A percentile compares a stretch with the other conserved stretches of the same genome.
Evolutionary conservation across 1,139 yeast species (phyloP).

Genomic region (Eremothecium cymbalariae): DNA sequence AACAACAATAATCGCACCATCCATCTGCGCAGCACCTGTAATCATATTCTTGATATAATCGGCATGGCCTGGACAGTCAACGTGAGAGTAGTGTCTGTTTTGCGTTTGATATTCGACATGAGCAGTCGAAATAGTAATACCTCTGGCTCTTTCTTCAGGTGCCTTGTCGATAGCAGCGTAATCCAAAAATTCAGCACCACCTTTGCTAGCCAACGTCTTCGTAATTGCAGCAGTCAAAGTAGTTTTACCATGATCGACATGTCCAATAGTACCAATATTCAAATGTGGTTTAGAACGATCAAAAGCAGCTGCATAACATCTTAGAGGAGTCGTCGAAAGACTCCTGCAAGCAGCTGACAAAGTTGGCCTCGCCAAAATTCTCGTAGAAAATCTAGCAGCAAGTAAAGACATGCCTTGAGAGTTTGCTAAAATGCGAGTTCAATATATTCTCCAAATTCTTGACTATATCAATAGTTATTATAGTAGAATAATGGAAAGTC

Average conservation of each 20-base stretch:
- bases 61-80: constrained; percentile 98
- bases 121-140: constrained; percentile 96
- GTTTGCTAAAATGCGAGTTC: too few relatives aligned
- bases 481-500: too few relatives aligned
- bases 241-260: constrained; percentile 98
- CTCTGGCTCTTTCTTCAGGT: constrained; percentile 99
- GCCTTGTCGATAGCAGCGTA: constrained; percentile 94
- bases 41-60: constrained; percentile 99
- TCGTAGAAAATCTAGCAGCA: constrained; percentile 6
- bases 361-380: constrained; percentile 6
- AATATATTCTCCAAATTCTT: too few relatives aligned
- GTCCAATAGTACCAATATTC: constrained; percentile 92
- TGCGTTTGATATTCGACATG: constrained; percentile 93
- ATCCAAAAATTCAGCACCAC: constrained; percentile 92
- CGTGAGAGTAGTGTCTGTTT: constrained; percentile 92
- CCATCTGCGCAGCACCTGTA: constrained; percentile 99
- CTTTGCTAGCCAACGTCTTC: constrained; percentile 77
- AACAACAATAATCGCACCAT: constrained; percentile 98
- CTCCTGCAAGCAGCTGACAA: constrained; percentile 8
- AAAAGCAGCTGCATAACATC: constrained; percentile 51
- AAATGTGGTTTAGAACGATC: constrained; percentile 94
- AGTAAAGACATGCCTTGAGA: constrained; percentile 10
- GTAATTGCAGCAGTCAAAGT: constrained; percentile 98
- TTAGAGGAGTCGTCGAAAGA: constrained; percentile 10
- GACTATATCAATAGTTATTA: too few relatives aligned